phyloP scores from a whole-genome alignment of 1,284 basidiomycete species.

The Ceratobasidium sp. region DNA sequence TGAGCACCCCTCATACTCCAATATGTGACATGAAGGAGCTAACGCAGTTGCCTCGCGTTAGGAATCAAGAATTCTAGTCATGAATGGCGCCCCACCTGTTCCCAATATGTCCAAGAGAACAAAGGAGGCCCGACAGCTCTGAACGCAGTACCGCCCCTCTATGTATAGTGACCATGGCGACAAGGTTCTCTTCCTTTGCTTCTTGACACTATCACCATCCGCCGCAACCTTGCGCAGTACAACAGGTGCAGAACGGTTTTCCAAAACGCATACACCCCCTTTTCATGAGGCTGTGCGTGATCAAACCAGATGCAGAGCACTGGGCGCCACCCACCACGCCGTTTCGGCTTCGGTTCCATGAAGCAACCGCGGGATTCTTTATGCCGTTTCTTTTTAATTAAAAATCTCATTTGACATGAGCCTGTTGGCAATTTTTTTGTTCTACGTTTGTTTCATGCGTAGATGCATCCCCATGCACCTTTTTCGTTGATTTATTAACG shows the following conservation, averaged over 20 bases:
- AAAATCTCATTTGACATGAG: neutral
- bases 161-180: constrained; percentile 25
- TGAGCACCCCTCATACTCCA: constrained; percentile 1
- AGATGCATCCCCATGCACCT: neutral
- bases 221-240: neutral
- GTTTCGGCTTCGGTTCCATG: neutral
- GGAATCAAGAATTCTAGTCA: constrained; percentile 36
- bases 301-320: neutral
- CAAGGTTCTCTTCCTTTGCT: neutral
- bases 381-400: neutral
- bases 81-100: constrained; percentile 39
- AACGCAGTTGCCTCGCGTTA: neutral
- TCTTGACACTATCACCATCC: neutral
- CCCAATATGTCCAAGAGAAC: constrained; percentile 3
- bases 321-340: neutral
- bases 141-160: neutral
- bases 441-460: neutral
- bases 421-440: neutral
- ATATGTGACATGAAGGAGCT: neutral
- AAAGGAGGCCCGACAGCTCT: constrained; percentile 28
- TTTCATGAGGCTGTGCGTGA: neutral
- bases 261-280: constrained; percentile 1
- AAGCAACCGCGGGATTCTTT: neutral
- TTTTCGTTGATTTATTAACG: neutral
- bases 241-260: neutral